These are phyloP conservation scores for Casuarina cunninghamiana DNA, from an alignment of 306 rosid genomes.

Conservation along the genomic window DNA sequence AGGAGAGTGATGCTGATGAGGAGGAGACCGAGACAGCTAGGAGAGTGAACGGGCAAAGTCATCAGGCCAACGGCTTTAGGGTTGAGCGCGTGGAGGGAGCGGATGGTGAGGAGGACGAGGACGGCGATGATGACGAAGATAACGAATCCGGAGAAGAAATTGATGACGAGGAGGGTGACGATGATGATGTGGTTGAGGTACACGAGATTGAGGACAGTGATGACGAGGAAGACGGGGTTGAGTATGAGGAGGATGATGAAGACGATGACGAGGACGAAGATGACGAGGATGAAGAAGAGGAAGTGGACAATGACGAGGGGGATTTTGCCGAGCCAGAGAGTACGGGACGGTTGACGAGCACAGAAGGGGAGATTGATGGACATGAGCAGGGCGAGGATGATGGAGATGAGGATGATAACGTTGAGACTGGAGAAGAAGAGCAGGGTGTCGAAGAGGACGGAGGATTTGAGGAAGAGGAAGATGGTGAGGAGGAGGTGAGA, in stretches of 20 bases:
- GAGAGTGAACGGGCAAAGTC: conserved; percentile 50
- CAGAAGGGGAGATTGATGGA: conserved; percentile 91
- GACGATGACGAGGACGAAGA: conserved; percentile 50
- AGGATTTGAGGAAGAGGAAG: conserved; percentile 67
- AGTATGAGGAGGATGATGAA: conserved; percentile 57
- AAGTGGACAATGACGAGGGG: conserved; percentile 84
- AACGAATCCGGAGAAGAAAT: conserved; percentile 77
- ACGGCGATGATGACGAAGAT: conserved; percentile 65
- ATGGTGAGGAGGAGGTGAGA: conserved; percentile 76
- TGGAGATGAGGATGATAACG: conserved; percentile 77
- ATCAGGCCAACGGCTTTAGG: conserved; percentile 61
- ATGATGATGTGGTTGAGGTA: conserved; percentile 83
- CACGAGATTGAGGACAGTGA: conserved; percentile 71
- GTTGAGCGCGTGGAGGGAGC: conserved; percentile 52
- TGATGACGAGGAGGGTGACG: conserved; percentile 77
- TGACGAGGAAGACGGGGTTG: conserved; percentile 77
- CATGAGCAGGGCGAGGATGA: conserved; percentile 94
- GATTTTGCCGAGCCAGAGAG: conserved; percentile 61
- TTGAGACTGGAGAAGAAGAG: conserved; percentile 86
- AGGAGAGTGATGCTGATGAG: conserved; percentile 90
- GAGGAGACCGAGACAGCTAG: conserved; percentile 68
- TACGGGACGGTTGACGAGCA: conserved; percentile 57
- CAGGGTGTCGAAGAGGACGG: conserved; percentile 57
- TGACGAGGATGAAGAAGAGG: conserved; percentile 73
- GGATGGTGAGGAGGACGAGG: conserved; percentile 48